These are phyloP conservation scores for Symbiodinium pilosum DNA, from an alignment of 73 alveolate genomes.

Conservation along the genomic window DNA sequence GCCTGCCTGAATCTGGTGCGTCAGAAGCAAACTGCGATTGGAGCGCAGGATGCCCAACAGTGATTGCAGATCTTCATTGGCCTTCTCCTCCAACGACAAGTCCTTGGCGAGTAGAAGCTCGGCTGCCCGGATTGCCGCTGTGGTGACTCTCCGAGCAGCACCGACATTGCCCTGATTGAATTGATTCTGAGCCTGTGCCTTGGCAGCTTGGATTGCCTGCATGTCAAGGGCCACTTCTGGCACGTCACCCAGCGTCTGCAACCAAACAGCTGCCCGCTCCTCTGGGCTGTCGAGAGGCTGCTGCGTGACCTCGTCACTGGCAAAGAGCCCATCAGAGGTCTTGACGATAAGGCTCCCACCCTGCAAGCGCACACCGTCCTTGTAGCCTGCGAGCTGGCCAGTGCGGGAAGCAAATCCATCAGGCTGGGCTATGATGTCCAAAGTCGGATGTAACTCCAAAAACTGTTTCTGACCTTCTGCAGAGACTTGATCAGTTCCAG, in stretches of 20 bases:
- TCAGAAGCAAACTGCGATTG: constrained; percentile 91
- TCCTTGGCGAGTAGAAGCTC: constrained; percentile 49
- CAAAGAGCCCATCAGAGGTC: constrained; percentile 81
- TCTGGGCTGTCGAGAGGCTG: constrained; percentile 21
- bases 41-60: constrained; percentile 62
- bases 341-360: constrained; percentile 66
- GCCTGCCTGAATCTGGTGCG: constrained; percentile 44
- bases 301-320: constrained; percentile 67
- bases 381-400: constrained; percentile 32
- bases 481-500: neutral
- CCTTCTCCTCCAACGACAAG: neutral
- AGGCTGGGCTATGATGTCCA: constrained; percentile 61
- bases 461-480: neutral
- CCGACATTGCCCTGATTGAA: constrained; percentile 52
- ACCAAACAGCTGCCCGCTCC: constrained; percentile 37
- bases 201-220: constrained; percentile 39
- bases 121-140: constrained; percentile 48
- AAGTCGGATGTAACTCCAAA: constrained; percentile 54
- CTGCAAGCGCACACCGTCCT: constrained; percentile 40
- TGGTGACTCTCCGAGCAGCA: constrained; percentile 55
- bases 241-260: constrained; percentile 34
- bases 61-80: neutral
- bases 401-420: constrained; percentile 36
- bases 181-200: constrained; percentile 39
- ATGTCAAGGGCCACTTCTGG: neutral